Conservation (phyloP, 257 asterid species). For the Solanum clarkiae region DNA sequence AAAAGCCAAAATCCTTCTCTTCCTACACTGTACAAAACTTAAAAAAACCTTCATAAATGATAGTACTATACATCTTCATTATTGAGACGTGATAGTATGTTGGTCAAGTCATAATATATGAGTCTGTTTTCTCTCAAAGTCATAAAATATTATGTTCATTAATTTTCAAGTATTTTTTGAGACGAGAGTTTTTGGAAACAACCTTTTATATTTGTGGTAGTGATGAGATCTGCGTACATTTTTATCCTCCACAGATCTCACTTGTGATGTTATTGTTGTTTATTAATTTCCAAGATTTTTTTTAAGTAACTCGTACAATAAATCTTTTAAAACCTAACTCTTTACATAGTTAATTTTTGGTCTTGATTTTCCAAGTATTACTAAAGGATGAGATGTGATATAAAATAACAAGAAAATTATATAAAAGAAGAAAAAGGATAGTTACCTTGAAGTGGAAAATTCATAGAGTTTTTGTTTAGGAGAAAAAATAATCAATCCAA, state of each 20-base stretch:
- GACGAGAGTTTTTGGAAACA: no score
- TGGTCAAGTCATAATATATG: background rate
- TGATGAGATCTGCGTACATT: no score
- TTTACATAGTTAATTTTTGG: background rate
- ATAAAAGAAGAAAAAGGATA: background rate
- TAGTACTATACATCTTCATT: background rate
- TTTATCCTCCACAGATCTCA: no score
- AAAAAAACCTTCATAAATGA: background rate
- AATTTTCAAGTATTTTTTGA: background rate
- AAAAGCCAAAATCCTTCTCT: background rate
- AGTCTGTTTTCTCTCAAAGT: background rate
- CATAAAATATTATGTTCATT: background rate
- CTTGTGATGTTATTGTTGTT: no score
- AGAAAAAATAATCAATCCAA: constrained; percentile 64
- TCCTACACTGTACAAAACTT: background rate
- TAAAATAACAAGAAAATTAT: background rate
- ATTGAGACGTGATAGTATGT: background rate
- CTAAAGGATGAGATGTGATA: background rate
- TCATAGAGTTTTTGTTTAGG: constrained; percentile 73
- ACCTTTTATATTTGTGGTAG: no score
- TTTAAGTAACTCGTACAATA: background rate
- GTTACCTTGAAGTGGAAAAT: constrained; percentile 63
- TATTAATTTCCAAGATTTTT: background rate
- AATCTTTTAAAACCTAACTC: background rate
- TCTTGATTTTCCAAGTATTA: background rate